Conservation (phyloP, 306 rosid species). For the Quercus agrifolia region DNA sequence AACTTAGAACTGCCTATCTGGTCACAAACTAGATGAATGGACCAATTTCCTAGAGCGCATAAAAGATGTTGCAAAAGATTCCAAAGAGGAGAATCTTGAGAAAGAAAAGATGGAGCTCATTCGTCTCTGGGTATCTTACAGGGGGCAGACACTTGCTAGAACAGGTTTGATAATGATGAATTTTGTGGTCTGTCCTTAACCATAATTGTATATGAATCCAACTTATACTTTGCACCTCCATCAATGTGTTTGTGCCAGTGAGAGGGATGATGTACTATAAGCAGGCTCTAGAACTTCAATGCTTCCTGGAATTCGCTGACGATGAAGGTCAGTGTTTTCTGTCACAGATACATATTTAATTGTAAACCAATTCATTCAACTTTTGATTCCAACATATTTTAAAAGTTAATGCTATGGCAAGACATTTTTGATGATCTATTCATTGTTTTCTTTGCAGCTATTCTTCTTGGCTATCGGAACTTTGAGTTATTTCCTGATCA, state of each 20-base stretch:
- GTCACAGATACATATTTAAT: background rate
- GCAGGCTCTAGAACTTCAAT: constrained; percentile 71
- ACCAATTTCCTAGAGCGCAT: constrained; percentile 60
- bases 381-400: constrained; percentile 6
- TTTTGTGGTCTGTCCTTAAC: background rate
- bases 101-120: constrained; percentile 35
- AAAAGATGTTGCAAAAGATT: background rate
- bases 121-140: constrained; percentile 89
- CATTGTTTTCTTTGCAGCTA: constrained; percentile 41
- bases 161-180: constrained; percentile 59
- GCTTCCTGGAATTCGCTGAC: constrained; percentile 55
- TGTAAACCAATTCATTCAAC: constrained; percentile 5
- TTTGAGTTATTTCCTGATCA: constrained; percentile 13
- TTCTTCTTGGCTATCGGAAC: constrained; percentile 40
- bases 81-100: background rate
- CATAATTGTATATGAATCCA: constrained; percentile 9
- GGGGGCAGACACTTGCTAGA: constrained; percentile 94
- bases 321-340: constrained; percentile 54
- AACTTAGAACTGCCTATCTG: constrained; percentile 17
- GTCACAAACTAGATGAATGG: constrained; percentile 80
- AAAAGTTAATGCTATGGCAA: background rate
- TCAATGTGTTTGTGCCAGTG: constrained; percentile 47
- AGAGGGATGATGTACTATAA: constrained; percentile 98
- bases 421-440: constrained; percentile 14
- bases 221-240: constrained; percentile 10